phyloP scores from a whole-genome alignment of 1,139 yeast genomes.

The Yamadazyma dushanensis region DNA sequence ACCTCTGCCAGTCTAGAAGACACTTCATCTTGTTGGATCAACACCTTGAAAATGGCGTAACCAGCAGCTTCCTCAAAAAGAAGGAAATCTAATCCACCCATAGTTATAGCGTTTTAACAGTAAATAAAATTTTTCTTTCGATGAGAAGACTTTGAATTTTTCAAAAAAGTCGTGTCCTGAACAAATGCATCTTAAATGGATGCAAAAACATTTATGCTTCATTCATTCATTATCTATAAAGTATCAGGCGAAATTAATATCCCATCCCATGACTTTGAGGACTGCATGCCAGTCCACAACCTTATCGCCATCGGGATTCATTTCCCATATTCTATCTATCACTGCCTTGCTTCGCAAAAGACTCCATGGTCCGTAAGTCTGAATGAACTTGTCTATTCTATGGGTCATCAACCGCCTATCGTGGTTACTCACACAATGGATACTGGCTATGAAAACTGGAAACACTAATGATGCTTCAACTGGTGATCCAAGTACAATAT shows the following conservation, averaged over 20 bases:
- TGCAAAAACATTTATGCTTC: background rate
- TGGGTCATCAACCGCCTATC: constrained; percentile 53
- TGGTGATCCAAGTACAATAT: constrained; percentile 61
- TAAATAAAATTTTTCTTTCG: constrained; percentile 5
- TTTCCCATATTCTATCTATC: constrained; percentile 53
- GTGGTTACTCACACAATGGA: constrained; percentile 54
- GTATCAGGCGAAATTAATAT: constrained; percentile 62
- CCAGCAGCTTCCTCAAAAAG: constrained; percentile 99
- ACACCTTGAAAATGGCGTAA: constrained; percentile 93
- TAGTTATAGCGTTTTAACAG: constrained; percentile 11
- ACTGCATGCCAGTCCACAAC: constrained; percentile 67
- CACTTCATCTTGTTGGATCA: constrained; percentile 90
- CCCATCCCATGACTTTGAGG: constrained; percentile 71
- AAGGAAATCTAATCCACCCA: constrained; percentile 83
- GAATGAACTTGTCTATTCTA: constrained; percentile 56
- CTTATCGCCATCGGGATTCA: constrained; percentile 36
- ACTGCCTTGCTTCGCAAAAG: constrained; percentile 59
- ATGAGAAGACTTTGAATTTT: constrained; percentile 1
- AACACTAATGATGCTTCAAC: constrained; percentile 74
- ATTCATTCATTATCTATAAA: background rate
- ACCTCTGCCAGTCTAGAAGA: constrained; percentile 93
- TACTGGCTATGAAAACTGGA: constrained; percentile 77
- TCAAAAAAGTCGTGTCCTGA: constrained; percentile 3
- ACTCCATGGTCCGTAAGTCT: constrained; percentile 68
- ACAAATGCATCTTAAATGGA: background rate